Evolutionary conservation across 169 alveolate species (phyloP).

Genomic region (Cryptosporidium ryanae): DNA sequence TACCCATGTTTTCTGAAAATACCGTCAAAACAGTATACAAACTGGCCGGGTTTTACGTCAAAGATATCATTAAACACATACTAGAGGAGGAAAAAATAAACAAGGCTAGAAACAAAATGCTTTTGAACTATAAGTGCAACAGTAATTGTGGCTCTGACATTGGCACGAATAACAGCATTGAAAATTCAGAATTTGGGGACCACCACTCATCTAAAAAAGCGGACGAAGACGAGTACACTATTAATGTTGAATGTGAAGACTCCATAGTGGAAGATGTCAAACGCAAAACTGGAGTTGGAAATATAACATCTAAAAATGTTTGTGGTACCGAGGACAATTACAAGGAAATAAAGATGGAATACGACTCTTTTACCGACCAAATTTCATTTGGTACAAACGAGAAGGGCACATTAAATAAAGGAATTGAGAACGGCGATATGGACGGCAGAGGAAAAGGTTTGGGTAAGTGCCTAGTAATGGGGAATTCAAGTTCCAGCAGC

Average conservation of each 20-base stretch:
- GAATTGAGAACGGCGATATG: conserved; percentile 2
- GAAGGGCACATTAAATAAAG: neutral
- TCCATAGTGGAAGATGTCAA: too few relatives aligned
- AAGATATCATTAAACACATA: conserved; percentile 20
- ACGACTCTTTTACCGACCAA: too few relatives aligned
- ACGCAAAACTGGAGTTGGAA: neutral
- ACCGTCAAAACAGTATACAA: conserved; percentile 47
- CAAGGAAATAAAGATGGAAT: too few relatives aligned
- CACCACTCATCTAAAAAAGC: neutral
- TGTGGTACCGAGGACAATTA: too few relatives aligned
- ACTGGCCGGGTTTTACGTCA: conserved; percentile 34
- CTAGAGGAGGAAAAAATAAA: conserved; percentile 22
- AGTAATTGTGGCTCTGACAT: too few relatives aligned
- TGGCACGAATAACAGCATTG: neutral
- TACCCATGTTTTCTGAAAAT: conserved; percentile 6
- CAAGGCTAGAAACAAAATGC: neutral
- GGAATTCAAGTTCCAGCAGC: neutral
- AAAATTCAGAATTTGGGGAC: neutral
- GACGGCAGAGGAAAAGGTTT: conserved; percentile 38
- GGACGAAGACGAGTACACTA: neutral
- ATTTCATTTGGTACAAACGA: neutral
- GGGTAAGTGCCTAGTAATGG: conserved; percentile 23
- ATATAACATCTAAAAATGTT: too few relatives aligned
- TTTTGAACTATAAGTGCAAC: too few relatives aligned
- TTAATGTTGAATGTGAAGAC: neutral